Percentiles rank a stretch among this genome's conserved stretches.
Evolutionary conservation across 805 yeast species (phyloP).

Genomic region (Ogataea naganishii): DNA sequence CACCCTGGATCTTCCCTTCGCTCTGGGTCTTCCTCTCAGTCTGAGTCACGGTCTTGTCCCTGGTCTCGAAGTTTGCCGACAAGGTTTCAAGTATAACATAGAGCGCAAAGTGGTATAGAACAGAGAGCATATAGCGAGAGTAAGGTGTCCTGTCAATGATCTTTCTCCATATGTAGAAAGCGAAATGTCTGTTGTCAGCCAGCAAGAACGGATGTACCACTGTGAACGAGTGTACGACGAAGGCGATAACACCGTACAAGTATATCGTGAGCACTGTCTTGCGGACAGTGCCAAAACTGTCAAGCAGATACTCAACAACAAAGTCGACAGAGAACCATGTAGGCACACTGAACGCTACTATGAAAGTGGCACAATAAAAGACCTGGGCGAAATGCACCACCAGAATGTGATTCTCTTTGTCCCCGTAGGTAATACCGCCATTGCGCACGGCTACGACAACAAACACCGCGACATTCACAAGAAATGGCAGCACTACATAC

Average conservation of each 20-base stretch:
- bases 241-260: constrained; percentile 29
- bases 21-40: not conserved
- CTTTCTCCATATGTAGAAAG: constrained; percentile 75
- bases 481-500: constrained; percentile 38
- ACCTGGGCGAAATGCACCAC: constrained; percentile 72
- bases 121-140: constrained; percentile 43
- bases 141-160: constrained; percentile 43
- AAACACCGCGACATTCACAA: constrained; percentile 44
- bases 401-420: constrained; percentile 73
- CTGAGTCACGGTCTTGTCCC: constrained; percentile 1
- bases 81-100: constrained; percentile 17
- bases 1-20: not conserved
- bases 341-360: constrained; percentile 63
- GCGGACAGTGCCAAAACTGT: constrained; percentile 17
- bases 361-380: constrained; percentile 65
- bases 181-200: constrained; percentile 91
- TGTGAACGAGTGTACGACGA: constrained; percentile 51
- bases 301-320: constrained; percentile 29
- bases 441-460: constrained; percentile 51
- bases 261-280: constrained; percentile 5
- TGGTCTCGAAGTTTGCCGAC: constrained; percentile 9
- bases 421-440: constrained; percentile 88
- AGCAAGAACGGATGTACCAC: constrained; percentile 82
- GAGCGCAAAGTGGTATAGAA: constrained; percentile 57
- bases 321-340: constrained; percentile 49